Percentiles rank a stretch among this genome's conserved stretches.
Evolutionary conservation across 2,329 filamentous ascomycete species (phyloP).

Genomic region (Pseudogymnoascus sp.): DNA sequence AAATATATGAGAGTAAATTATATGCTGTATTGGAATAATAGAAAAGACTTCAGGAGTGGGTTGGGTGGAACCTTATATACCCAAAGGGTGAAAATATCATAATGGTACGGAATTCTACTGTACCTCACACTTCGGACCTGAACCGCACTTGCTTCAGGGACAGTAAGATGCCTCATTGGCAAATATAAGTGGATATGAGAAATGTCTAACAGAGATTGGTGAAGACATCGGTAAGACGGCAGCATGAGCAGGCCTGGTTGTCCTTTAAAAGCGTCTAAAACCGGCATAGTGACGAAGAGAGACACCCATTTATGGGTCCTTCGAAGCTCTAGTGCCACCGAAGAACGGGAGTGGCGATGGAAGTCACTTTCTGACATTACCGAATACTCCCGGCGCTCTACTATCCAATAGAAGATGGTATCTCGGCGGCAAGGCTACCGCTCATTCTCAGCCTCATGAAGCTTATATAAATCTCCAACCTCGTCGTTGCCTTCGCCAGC

Average conservation of each 20-base stretch:
- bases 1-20: background rate
- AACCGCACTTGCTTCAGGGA: background rate
- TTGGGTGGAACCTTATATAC: background rate
- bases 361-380: constrained; percentile 7
- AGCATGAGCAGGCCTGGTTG: background rate
- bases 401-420: background rate
- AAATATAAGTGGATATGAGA: background rate
- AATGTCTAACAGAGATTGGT: background rate
- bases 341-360: constrained; percentile 1
- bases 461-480: background rate
- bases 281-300: background rate
- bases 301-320: background rate
- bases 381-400: background rate
- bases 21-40: background rate
- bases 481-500: background rate
- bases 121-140: constrained; percentile 1
- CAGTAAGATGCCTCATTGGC: background rate
- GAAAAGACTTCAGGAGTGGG: background rate
- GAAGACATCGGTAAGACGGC: background rate
- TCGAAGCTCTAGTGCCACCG: background rate
- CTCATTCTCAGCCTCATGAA: background rate
- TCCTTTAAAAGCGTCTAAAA: background rate
- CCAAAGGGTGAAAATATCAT: background rate
- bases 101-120: background rate
- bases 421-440: background rate